Base-by-base conservation (phyloP, 2,329 filamentous ascomycete genomes). In the Cytospora leucostoma region DNA sequence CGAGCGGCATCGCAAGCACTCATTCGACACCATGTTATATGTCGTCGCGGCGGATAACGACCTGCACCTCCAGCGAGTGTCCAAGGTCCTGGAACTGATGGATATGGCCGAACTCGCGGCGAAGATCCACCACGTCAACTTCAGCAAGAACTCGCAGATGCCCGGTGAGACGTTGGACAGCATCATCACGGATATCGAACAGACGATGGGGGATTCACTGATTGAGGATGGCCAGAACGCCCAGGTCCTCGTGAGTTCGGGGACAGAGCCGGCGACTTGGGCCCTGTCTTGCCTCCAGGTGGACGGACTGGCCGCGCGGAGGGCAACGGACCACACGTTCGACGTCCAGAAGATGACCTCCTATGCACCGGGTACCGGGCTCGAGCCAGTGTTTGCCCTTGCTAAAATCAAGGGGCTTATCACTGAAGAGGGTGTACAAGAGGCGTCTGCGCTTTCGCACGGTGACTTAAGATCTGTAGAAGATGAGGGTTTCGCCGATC, bases 221-320 rank as follows among this genome's bases (percentile, higher is more conserved):
- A 10, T 11, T 7, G 58, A 35, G 13, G 53, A 56, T 15, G 15
- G 12, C 6, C 32, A 61, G 7, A 33, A 57, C 19, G 35, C 37
- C 7, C 32, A 12, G 11, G 17, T 50, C 13, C 32, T 56, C 2
- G 21, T 49, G 32, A 38, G 34, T n/a, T 35, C 38, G 15, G 38
- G 12, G 4, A 34, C 54, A 1, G 44, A 8, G 5, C n/a, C 38
- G 6, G 17, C 40, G 12, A 44, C 52, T 10, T 51, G 91, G 4
- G 88, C 87, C 61, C 89, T 90, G 68, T 84, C 84, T 1, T 84
- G 87, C 35, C 86, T 91, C 72, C 89, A 91, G 84, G 87, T 90
- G 1, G 88, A 91, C 72, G 88, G 90, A 71, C 89, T 91, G 85
- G 84, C 82, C 69, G 87, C 69, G 90, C 90, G 80, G 62, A 70